Base-by-base conservation (phyloP, 2,329 filamentous ascomycete genomes). In the Penicillium sp. region DNA sequence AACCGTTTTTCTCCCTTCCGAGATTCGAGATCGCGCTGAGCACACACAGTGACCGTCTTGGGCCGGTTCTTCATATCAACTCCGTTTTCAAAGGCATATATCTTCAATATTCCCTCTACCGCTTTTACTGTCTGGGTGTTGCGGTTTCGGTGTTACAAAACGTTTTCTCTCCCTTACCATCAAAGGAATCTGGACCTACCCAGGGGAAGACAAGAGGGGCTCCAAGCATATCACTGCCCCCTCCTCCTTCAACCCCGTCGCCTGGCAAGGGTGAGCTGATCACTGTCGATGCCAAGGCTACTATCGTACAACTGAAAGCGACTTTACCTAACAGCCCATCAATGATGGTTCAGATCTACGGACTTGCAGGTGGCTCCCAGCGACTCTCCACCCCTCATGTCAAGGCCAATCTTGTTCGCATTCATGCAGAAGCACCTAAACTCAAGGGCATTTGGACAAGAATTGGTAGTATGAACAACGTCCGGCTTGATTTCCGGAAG, bases 31-130 rank as follows among this genome's bases (percentile, higher is more conserved):
- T 97, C 24, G 88, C 90, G 1, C 83, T 97, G 52, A 91, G 88
- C 24, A 95, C 94, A 0, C 81, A 87, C 3, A 95, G 90, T 60
- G 94, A 99, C 71, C 85, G 85, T 26, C 90, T 96, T 66, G 93
- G 92, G 0, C 90, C 92, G 0, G 81, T 96, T 5, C 90, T 97
- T 67, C 91, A 97, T 68, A 76, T 97, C 39, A 91, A 95, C 62
- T 89, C 91, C 0, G 85, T 89, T 48, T 83, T 94, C 18, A 88
- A 89, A 62, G 91, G 89, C 5, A 76, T 99, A 2, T 85, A 90
- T 56, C 68, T 96, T 7, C 89, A 95, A 47, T 97, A 97, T 69
- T 99, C 95, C 0, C 82, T 99, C 0, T 96, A 95, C 71, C 88
- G 92, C 3, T 92, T 96, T 69, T 99, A 97, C 68, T 89, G 92